Conservation (phyloP, 345 rosid species). For the Melastoma malabathricum region DNA sequence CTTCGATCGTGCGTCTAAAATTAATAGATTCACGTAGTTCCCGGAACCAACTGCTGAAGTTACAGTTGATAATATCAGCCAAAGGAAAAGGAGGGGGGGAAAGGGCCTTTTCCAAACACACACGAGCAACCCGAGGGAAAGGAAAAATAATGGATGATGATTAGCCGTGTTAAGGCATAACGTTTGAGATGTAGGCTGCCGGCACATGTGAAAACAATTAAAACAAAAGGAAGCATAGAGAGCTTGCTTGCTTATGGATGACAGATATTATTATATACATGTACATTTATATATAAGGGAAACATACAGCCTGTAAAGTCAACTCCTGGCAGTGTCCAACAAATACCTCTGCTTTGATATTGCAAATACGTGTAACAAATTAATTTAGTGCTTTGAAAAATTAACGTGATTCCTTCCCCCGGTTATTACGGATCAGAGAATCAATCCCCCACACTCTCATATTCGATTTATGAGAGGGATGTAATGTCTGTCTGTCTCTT, state of each 20-base stretch:
- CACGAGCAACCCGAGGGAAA: no score
- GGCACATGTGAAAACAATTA: conserved; percentile 11
- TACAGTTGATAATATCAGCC: no score
- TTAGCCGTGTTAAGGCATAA: no score
- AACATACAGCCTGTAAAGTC: conserved; percentile 27
- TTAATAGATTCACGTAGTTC: no score
- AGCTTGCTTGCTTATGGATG: conserved; percentile 5
- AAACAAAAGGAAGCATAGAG: neutral
- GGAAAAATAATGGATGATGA: no score
- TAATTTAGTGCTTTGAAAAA: conserved; percentile 17
- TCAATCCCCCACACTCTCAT: conserved; percentile 1
- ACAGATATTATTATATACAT: no score
- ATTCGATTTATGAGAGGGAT: conserved; percentile 11
- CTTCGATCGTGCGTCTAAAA: no score
- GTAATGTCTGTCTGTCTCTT: conserved; percentile 23
- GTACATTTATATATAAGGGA: conserved; percentile 1
- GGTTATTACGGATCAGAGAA: conserved; percentile 24
- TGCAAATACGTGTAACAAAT: neutral
- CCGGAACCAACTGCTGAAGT: no score
- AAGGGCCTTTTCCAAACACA: no score
- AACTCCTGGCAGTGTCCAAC: conserved; percentile 10
- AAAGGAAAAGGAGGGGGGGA: no score
- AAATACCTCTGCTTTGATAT: neutral
- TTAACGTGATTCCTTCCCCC: conserved; percentile 20
- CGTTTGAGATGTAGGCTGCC: neutral